These are phyloP conservation scores for Chlorella sp. DNA, from an alignment of 139 green algal species.

Conservation along the genomic window DNA sequence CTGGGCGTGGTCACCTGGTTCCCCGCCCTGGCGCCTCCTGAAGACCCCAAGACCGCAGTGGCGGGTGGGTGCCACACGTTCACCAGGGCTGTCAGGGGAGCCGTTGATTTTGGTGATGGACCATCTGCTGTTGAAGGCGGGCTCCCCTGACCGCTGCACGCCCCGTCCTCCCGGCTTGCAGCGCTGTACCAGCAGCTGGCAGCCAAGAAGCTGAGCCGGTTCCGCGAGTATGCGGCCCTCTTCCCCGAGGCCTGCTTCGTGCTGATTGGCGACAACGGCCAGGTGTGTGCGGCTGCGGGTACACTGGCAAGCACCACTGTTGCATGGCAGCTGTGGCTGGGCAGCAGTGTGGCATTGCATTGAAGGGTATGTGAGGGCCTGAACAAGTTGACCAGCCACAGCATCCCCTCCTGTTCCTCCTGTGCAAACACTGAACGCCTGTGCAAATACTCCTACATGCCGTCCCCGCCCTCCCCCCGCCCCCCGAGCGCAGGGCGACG, in stretches of 20 bases:
- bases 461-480: neutral
- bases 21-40: constrained; percentile 12
- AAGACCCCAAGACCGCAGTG: constrained; percentile 24
- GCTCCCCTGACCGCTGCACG: too few relatives aligned
- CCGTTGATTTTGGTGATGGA: too few relatives aligned
- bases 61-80: constrained; percentile 12
- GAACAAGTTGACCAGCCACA: too few relatives aligned
- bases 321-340: neutral
- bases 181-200: constrained; percentile 56
- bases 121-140: too few relatives aligned
- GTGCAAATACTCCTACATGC: too few relatives aligned
- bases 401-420: too few relatives aligned
- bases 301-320: neutral
- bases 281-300: constrained; percentile 29
- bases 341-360: neutral
- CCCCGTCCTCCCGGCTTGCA: neutral
- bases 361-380: too few relatives aligned
- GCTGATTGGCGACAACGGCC: constrained; percentile 72
- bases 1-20: constrained; percentile 30
- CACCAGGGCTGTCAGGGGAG: too few relatives aligned
- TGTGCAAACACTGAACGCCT: too few relatives aligned
- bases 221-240: constrained; percentile 57
- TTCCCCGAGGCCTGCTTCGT: constrained; percentile 70
- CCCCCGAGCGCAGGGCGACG: constrained; percentile 51
- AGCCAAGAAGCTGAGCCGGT: constrained; percentile 59